Evolutionary conservation across 192 early-diverging fungal species (phyloP).

Genomic region (Pilaira anomala): DNA sequence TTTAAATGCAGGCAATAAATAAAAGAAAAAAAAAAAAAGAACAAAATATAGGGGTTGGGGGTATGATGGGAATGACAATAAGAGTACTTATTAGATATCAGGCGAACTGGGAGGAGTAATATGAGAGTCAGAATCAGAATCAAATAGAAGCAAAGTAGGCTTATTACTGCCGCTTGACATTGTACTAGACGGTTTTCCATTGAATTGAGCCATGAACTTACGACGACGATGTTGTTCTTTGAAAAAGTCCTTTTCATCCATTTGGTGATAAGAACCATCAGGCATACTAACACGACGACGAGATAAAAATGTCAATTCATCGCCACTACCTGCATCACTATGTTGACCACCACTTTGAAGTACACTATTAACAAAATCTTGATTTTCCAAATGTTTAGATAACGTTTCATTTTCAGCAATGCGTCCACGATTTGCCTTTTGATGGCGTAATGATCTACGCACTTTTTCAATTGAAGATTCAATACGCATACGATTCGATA

Average conservation of each 20-base stretch:
- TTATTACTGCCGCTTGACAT: too few species aligned
- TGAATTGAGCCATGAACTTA: constrained; percentile 18
- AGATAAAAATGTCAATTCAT: constrained; percentile 4
- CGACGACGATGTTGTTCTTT: constrained; percentile 17
- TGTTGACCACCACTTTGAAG: neutral
- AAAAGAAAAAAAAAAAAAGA: too few species aligned
- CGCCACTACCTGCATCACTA: constrained; percentile 10
- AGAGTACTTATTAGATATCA: too few species aligned
- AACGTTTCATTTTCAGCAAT: neutral
- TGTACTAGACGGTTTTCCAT: too few species aligned
- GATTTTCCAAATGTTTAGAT: neutral
- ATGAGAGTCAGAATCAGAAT: too few species aligned
- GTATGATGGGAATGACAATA: too few species aligned
- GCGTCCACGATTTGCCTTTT: neutral
- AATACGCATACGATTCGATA: constrained; percentile 69
- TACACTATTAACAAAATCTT: neutral
- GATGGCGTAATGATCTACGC: constrained; percentile 20
- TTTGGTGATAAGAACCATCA: neutral
- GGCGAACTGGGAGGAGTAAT: too few species aligned
- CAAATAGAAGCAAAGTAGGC: too few species aligned
- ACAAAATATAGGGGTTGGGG: too few species aligned
- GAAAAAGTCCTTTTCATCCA: constrained; percentile 1
- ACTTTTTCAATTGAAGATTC: constrained; percentile 63
- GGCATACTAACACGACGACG: constrained; percentile 24
- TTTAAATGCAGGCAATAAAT: too few species aligned